Evolutionary conservation across 2,329 filamentous ascomycete species (phyloP).

Genomic region (Gnomoniopsis sp.): DNA sequence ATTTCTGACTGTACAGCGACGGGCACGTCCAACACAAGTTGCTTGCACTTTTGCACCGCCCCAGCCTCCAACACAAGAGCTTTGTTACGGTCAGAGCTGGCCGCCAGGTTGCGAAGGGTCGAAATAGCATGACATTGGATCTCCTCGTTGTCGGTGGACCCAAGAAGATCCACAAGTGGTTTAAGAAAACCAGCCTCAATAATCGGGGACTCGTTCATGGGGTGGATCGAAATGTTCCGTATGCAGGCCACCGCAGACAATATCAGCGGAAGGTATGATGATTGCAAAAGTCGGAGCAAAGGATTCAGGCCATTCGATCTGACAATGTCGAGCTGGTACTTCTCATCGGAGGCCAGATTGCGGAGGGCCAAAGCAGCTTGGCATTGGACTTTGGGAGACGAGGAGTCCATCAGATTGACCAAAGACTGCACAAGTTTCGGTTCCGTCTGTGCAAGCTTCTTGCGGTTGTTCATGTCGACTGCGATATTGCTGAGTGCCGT

Average conservation of each 20-base stretch:
- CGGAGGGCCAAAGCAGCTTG: slow-evolving; percentile 91
- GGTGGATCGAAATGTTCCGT: slow-evolving; percentile 97
- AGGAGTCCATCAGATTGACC: slow-evolving; percentile 95
- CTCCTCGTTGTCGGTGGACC: slow-evolving; percentile 95
- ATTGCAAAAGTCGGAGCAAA: slow-evolving; percentile 85
- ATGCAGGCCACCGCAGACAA: slow-evolving; percentile 97
- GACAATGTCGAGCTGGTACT: slow-evolving; percentile 97
- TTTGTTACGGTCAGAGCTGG: slow-evolving; percentile 97
- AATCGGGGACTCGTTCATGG: slow-evolving; percentile 95
- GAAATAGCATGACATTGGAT: slow-evolving; percentile 99
- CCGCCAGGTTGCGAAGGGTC: slow-evolving; percentile 89
- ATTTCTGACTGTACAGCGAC: slow-evolving; percentile 97
- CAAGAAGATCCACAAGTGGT: slow-evolving; percentile 87
- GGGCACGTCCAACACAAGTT: slow-evolving; percentile 88
- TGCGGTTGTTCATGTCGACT: slow-evolving; percentile 86
- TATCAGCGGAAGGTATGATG: slow-evolving; percentile 91
- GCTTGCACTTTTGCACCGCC: slow-evolving; percentile 97
- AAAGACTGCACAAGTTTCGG: slow-evolving; percentile 88
- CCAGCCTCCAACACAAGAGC: slow-evolving; percentile 94
- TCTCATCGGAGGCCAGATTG: slow-evolving; percentile 95
- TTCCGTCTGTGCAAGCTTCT: slow-evolving; percentile 87
- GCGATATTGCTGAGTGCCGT: slow-evolving; percentile 98
- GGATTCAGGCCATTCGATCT: slow-evolving; percentile 81
- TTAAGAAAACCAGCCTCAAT: slow-evolving; percentile 96
- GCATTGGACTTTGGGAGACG: slow-evolving; percentile 95